Conservation (phyloP, 208 protist species). For the Naegleria gruberi region DNA sequence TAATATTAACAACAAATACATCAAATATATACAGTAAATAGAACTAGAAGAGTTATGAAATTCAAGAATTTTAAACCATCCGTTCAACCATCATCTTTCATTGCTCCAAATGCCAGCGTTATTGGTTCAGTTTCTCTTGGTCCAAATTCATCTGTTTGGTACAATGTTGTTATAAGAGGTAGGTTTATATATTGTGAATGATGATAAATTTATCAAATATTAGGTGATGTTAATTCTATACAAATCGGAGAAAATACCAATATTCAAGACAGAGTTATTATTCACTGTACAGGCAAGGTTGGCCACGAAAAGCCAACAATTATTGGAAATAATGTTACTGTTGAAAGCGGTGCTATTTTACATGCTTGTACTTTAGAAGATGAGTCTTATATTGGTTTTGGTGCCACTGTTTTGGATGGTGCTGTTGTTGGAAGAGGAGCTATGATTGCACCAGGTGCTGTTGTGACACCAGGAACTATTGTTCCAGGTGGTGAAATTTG, state of each 20-base stretch:
- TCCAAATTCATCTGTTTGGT: slow-evolving; percentile 66
- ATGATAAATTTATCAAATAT: neutral
- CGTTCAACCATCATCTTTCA: neutral
- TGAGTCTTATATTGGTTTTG: slow-evolving; percentile 37
- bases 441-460: slow-evolving; percentile 67
- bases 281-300: slow-evolving; percentile 25
- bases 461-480: slow-evolving; percentile 63
- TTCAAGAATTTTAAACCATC: neutral
- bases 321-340: slow-evolving; percentile 27
- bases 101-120: slow-evolving; percentile 70
- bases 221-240: slow-evolving; percentile 40
- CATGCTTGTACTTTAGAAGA: slow-evolving; percentile 41
- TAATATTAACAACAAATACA: too few relatives aligned
- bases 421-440: slow-evolving; percentile 64
- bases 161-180: slow-evolving; percentile 69
- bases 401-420: slow-evolving; percentile 32
- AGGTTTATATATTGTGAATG: neutral
- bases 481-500: slow-evolving; percentile 74
- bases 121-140: slow-evolving; percentile 68
- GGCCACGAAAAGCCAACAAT: neutral
- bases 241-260: slow-evolving; percentile 36
- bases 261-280: slow-evolving; percentile 42
- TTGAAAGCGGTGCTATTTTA: slow-evolving; percentile 39
- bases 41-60: slow-evolving; percentile 10
- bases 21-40: neutral